These are phyloP conservation scores for Scheffersomyces lignicola DNA, from an alignment of 1,139 yeast species.

Conservation along the genomic window DNA sequence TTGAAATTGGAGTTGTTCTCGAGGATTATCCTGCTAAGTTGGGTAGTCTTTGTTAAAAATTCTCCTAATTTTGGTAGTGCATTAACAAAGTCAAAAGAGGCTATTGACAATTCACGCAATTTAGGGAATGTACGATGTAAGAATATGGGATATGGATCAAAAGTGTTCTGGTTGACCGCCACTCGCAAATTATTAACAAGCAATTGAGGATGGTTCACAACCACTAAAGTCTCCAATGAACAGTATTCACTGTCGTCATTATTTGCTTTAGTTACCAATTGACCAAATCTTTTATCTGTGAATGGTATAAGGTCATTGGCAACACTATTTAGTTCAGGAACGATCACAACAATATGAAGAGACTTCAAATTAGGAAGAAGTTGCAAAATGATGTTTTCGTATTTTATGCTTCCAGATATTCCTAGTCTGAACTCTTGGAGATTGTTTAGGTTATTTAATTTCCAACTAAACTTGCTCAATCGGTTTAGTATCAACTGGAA, in stretches of 20 bases:
- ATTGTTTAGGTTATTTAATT: conserved; percentile 19
- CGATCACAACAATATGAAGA: conserved; percentile 21
- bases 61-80: conserved; percentile 29
- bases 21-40: conserved; percentile 24
- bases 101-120: conserved; percentile 26
- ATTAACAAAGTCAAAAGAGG: conserved; percentile 32
- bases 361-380: conserved; percentile 28
- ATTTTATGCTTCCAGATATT: conserved; percentile 24
- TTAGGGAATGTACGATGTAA: conserved; percentile 21
- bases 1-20: conserved; percentile 37
- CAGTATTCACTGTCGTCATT: conserved; percentile 6
- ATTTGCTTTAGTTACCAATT: conserved; percentile 8
- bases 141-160: conserved; percentile 27
- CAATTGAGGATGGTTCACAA: conserved; percentile 30
- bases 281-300: conserved; percentile 18
- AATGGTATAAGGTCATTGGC: conserved; percentile 21
- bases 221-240: conserved; percentile 19
- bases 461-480: conserved; percentile 30
- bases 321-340: conserved; percentile 14
- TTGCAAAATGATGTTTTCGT: conserved; percentile 23
- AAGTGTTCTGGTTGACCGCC: conserved; percentile 19
- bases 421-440: conserved; percentile 26
- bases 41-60: conserved; percentile 21
- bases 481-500: conserved; percentile 25
- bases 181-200: conserved; percentile 10